phyloP scores from a whole-genome alignment of 2,329 filamentous ascomycete species.

The Bretziella fagacearum region DNA sequence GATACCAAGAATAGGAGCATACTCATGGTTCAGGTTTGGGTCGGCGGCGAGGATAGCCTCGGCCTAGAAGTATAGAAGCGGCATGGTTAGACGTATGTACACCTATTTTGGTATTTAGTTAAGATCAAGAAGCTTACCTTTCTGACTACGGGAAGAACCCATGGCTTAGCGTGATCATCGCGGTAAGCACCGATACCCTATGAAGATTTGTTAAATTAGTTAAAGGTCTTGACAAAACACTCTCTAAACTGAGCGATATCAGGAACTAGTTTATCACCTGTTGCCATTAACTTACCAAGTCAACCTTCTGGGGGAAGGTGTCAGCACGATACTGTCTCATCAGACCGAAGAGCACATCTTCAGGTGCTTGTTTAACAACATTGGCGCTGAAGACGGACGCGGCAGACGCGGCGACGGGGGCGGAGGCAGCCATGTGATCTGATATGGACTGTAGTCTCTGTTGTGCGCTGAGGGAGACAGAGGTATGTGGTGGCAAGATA shows the following conservation, averaged over 20 bases:
- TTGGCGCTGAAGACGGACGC: constrained; percentile 58
- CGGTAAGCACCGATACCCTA: constrained; percentile 79
- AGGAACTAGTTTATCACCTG: too few relatives aligned
- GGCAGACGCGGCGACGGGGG: constrained; percentile 18
- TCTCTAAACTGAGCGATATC: not conserved
- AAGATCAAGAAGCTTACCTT: constrained; percentile 44
- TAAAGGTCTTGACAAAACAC: not conserved
- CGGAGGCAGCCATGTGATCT: constrained; percentile 35
- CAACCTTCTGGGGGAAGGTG: constrained; percentile 62
- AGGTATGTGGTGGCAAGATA: constrained; percentile 18
- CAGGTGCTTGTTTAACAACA: constrained; percentile 73
- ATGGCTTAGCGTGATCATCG: constrained; percentile 89
- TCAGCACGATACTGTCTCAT: constrained; percentile 80
- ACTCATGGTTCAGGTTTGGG: constrained; percentile 90
- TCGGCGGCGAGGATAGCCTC: constrained; percentile 79
- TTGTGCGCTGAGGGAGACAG: constrained; percentile 30
- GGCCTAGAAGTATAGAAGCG: constrained; percentile 38
- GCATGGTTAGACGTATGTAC: not conserved
- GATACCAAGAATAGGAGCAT: constrained; percentile 87
- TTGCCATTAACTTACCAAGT: constrained; percentile 55
- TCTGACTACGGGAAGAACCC: constrained; percentile 90
- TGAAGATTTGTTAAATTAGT: not conserved
- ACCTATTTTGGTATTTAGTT: not conserved
- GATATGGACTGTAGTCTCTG: constrained; percentile 42
- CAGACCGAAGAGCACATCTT: constrained; percentile 87